Evolutionary conservation across 805 yeast species (phyloP).

Genomic region (Metschnikowia cubensis): DNA sequence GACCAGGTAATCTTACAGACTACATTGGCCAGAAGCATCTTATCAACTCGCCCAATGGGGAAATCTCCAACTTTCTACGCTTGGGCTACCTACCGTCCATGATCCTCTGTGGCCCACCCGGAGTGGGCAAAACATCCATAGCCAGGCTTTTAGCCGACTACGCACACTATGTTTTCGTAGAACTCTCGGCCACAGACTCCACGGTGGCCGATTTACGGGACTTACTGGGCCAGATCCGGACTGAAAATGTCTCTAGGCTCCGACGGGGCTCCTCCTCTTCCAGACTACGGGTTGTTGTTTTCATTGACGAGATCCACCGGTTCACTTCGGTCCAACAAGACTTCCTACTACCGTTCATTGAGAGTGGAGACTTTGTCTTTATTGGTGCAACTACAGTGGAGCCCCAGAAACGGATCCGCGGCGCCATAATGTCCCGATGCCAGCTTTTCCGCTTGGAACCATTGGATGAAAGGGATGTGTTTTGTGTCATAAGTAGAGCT

Average conservation of each 20-base stretch:
- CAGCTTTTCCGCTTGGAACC: conserved; percentile 68
- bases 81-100: conserved; percentile 75
- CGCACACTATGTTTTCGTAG: conserved; percentile 60
- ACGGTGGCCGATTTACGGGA: conserved; percentile 63
- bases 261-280: conserved; percentile 13
- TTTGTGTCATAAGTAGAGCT: conserved; percentile 54
- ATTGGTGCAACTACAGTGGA: conserved; percentile 86
- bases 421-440: conserved; percentile 82
- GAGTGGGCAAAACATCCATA: conserved; percentile 89
- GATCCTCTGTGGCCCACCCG: conserved; percentile 94
- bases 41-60: conserved; percentile 53
- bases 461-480: conserved; percentile 47
- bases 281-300: conserved; percentile 45
- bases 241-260: conserved; percentile 42
- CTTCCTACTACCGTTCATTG: conserved; percentile 76
- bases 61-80: conserved; percentile 60
- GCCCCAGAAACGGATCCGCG: conserved; percentile 75
- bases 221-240: conserved; percentile 47
- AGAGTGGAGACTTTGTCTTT: conserved; percentile 72
- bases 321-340: conserved; percentile 88
- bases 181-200: conserved; percentile 79
- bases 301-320: conserved; percentile 91
- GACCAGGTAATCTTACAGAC: conserved; percentile 68
- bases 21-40: conserved; percentile 86
- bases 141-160: conserved; percentile 60